A percentile compares a stretch with the other conserved stretches of the same genome.
phyloP scores from a whole-genome alignment of 2,329 filamentous ascomycete species.

The Diplodia seriata region DNA sequence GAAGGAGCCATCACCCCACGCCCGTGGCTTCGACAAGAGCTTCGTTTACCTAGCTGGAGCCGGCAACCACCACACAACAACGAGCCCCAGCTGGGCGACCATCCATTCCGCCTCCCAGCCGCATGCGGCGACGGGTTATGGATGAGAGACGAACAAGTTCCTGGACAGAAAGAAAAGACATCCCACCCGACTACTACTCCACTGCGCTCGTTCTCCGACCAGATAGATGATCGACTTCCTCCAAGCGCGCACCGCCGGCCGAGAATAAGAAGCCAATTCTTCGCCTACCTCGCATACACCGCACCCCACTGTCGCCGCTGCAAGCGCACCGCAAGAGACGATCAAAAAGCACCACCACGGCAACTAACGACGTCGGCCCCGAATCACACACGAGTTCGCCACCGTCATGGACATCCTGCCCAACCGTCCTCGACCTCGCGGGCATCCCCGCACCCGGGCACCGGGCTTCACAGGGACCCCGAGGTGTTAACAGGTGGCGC shows the following conservation, averaged over 20 bases:
- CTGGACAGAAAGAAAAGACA: constrained; percentile 24
- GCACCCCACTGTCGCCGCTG: constrained; percentile 30
- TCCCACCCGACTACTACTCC: constrained; percentile 26
- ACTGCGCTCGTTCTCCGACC: constrained; percentile 20
- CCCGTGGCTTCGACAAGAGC: constrained; percentile 28
- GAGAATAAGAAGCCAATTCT: constrained; percentile 31
- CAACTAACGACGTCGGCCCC: constrained; percentile 28
- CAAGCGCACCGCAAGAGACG: constrained; percentile 24
- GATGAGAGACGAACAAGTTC: constrained; percentile 29
- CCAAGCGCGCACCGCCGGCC: constrained; percentile 2
- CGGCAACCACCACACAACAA: constrained; percentile 32
- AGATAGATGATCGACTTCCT: constrained; percentile 20
- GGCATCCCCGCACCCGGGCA: constrained; percentile 16
- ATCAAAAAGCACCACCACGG: constrained; percentile 25
- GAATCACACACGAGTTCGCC: constrained; percentile 29
- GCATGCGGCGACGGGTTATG: constrained; percentile 14
- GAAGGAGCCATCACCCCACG: constrained; percentile 26
- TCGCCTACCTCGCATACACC: constrained; percentile 27
- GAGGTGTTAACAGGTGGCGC: constrained; percentile 24
- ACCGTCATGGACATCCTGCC: constrained; percentile 33
- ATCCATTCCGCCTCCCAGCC: constrained; percentile 8
- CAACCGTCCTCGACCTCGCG: constrained; percentile 29
- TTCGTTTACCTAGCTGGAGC: constrained; percentile 26
- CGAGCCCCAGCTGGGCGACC: constrained; percentile 30
- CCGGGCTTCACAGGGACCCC: constrained; percentile 29